Base-by-base conservation (phyloP, 1,284 basidiomycete genomes). In the Leccinum huronense region DNA sequence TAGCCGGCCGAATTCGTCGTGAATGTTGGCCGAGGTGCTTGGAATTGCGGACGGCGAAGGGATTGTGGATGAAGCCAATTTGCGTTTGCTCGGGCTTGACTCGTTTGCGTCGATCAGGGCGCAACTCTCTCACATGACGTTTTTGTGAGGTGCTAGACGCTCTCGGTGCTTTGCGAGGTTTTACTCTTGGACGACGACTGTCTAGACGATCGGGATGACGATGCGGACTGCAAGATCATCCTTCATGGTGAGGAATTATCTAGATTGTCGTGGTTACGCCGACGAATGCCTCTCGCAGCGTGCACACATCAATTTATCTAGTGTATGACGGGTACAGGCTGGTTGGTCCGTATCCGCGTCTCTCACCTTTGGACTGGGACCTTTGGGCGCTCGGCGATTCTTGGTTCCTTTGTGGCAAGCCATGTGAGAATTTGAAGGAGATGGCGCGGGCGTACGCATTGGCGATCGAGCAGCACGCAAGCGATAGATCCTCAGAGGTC, bases 311-410 rank as follows among this genome's bases (percentile, higher is more conserved):
- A 6, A 77, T 91, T 5, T 82, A 89, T 63, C 80, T 91, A 23
- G 78, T 91, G 14, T 88, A 91, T 68, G 89, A 91, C 67, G 89
- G 89, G 5, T 88, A 86, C 66, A 89, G 89, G 0, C 71, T 88
- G 16, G 75, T 82, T 6, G 77, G 78, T 56, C 81, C 83, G 55
- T 88, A 88, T 65, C 71, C 80, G 57, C 80, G 78, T 5, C 75
- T 91, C 7, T 68, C 74, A 3, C 68, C 78, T 5, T 70, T 91
- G 3, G 76, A 78, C 10, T 80, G 87, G 55, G 70, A 78, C 34
- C 76, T 90, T 1, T 90, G 84, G 84, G 86, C 80, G 0, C 81
- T 91, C 56, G 76, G 79, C 56, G 86, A 90, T 68, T 86, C 86
- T 0, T 76, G 78, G 23, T 83, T 89, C 63, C 68, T 76, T 1